Evolutionary conservation across 139 green algal genomes (phyloP).

Genomic region (Chlamydomonas sp.): DNA sequence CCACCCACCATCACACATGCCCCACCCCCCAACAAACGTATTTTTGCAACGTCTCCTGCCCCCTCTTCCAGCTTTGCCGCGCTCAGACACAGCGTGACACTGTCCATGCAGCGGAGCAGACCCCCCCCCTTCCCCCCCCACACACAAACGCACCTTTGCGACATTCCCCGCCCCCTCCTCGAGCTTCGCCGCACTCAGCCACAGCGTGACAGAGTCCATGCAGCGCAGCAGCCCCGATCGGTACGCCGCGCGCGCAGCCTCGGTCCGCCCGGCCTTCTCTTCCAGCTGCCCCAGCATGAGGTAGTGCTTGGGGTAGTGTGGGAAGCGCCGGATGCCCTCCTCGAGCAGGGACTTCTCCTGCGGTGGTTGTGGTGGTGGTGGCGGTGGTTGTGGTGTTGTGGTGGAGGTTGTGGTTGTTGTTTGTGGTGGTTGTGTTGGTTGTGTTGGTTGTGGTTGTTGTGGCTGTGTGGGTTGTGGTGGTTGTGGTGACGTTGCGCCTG

Average conservation of each 20-base stretch:
- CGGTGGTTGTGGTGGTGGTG: neutral
- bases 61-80: constrained; percentile 74
- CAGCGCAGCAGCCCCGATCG: constrained; percentile 39
- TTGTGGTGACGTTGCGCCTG: too few species aligned
- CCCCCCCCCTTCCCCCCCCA: constrained; percentile 17
- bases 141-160: constrained; percentile 29
- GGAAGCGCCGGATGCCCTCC: constrained; percentile 65
- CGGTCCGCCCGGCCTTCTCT: constrained; percentile 44
- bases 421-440: too few species aligned
- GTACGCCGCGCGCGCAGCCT: constrained; percentile 42
- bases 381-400: too few species aligned
- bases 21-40: too few species aligned
- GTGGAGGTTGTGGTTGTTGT: too few species aligned
- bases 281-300: constrained; percentile 94
- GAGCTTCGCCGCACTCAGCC: constrained; percentile 57
- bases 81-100: constrained; percentile 65
- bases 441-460: too few species aligned
- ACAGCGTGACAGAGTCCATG: constrained; percentile 57
- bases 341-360: constrained; percentile 57
- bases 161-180: constrained; percentile 66
- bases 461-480: too few species aligned
- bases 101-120: constrained; percentile 48
- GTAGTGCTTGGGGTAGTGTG: constrained; percentile 83
- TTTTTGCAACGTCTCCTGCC: constrained; percentile 49
- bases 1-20: neutral